Percentiles rank a stretch among this genome's conserved stretches.
These are phyloP conservation scores for Scutellaria baicalensis DNA, from an alignment of 257 asterid species.

Conservation along the genomic window DNA sequence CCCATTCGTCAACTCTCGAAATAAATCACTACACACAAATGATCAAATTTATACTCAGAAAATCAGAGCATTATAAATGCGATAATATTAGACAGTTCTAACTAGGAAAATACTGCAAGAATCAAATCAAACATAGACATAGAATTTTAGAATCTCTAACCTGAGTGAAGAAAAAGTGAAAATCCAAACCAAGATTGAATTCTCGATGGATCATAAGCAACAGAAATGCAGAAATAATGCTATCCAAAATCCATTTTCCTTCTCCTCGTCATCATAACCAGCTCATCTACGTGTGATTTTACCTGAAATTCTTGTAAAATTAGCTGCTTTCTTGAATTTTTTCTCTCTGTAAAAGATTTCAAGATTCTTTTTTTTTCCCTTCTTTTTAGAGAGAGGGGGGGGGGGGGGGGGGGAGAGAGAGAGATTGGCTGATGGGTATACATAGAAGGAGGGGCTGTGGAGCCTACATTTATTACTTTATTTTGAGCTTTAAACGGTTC, in stretches of 20 bases:
- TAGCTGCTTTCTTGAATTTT: background rate
- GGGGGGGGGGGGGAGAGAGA: too few relatives aligned
- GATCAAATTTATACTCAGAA: constrained; percentile 1
- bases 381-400: background rate
- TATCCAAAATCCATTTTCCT: constrained; percentile 16
- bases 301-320: background rate
- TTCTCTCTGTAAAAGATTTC: background rate
- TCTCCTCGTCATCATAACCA: background rate
- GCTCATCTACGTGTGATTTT: background rate
- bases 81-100: background rate
- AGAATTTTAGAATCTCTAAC: constrained; percentile 15
- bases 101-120: background rate
- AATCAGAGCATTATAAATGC: background rate
- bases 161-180: constrained; percentile 12
- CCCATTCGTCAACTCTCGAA: background rate
- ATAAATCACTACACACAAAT: background rate
- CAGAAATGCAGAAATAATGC: constrained; percentile 11
- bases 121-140: background rate
- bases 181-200: constrained; percentile 11
- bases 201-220: constrained; percentile 12
- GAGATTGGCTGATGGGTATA: background rate
- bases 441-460: background rate
- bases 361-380: too few relatives aligned
- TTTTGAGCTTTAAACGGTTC: background rate
- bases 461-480: constrained; percentile 3